Evolutionary conservation across 2,329 filamentous ascomycete species (phyloP).

Genomic region (Xylariaceae sp.): DNA sequence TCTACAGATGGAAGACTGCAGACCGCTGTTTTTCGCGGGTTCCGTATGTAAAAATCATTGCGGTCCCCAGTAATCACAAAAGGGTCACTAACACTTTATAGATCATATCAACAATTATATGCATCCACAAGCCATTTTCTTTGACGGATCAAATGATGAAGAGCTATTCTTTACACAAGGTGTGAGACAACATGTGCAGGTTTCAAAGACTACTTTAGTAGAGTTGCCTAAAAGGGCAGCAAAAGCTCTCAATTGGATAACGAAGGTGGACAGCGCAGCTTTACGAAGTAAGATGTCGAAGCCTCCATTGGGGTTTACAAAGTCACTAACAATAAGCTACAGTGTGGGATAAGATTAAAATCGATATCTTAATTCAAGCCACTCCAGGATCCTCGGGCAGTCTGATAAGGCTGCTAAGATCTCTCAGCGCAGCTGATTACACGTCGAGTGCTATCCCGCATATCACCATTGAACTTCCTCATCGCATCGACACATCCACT

Average conservation of each 20-base stretch:
- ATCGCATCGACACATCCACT: slow-evolving; percentile 69
- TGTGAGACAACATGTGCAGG: slow-evolving; percentile 60
- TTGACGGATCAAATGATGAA: slow-evolving; percentile 72
- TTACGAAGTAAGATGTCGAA: slow-evolving; percentile 60
- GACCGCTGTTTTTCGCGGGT: slow-evolving; percentile 65
- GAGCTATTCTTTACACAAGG: slow-evolving; percentile 71
- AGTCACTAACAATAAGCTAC: slow-evolving; percentile 30
- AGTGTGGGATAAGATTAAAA: slow-evolving; percentile 79
- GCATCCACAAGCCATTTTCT: slow-evolving; percentile 77
- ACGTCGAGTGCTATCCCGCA: slow-evolving; percentile 72
- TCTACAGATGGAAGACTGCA: slow-evolving; percentile 76
- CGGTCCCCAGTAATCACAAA: background rate
- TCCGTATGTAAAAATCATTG: slow-evolving; percentile 56
- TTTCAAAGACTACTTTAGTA: slow-evolving; percentile 68
- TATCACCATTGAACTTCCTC: slow-evolving; percentile 84
- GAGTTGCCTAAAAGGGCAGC: slow-evolving; percentile 71
- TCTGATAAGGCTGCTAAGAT: slow-evolving; percentile 77
- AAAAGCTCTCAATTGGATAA: slow-evolving; percentile 76
- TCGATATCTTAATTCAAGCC: slow-evolving; percentile 87
- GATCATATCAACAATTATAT: slow-evolving; percentile 75
- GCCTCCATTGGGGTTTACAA: slow-evolving; percentile 3
- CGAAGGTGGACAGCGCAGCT: slow-evolving; percentile 75
- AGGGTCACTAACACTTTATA: slow-evolving; percentile 39
- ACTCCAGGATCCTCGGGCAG: slow-evolving; percentile 73
- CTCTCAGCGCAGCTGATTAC: slow-evolving; percentile 78